These are phyloP conservation scores for Acanthamoeba lugdunensis DNA, from an alignment of 208 protist genomes.

Conservation along the genomic window DNA sequence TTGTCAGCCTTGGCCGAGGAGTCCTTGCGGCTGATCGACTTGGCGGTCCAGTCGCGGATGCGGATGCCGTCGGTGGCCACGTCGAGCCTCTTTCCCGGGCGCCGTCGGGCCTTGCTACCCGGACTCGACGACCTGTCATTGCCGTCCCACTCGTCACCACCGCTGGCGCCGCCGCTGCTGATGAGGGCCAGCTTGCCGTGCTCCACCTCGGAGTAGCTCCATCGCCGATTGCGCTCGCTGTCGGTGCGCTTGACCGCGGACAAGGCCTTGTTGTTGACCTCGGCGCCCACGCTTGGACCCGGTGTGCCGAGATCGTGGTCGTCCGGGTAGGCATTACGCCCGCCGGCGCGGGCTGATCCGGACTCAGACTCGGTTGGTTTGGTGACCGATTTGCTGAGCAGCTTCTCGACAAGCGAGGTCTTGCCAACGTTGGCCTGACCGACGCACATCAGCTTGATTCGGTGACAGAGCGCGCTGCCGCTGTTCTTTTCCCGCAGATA, in stretches of 20 bases:
- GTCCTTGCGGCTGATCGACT: constrained; percentile 2
- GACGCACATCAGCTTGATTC: constrained; percentile 56
- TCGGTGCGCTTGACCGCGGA: constrained; percentile 4
- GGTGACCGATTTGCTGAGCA: constrained; percentile 62
- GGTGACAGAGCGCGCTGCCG: constrained; percentile 1
- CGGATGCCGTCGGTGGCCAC: constrained; percentile 66
- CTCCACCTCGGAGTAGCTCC: constrained; percentile 52
- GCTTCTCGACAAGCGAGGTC: constrained; percentile 51
- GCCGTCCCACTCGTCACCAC: not conserved
- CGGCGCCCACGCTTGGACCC: not conserved
- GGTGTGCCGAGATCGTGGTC: not conserved
- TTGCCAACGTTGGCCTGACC: constrained; percentile 66
- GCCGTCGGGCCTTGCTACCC: not conserved
- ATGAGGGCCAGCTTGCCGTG: constrained; percentile 22
- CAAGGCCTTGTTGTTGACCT: not conserved
- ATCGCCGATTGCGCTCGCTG: constrained; percentile 30
- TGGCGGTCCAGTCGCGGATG: constrained; percentile 47
- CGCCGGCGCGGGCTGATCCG: not conserved
- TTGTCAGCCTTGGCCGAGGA: not conserved
- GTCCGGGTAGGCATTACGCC: not conserved
- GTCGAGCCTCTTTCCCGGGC: not conserved
- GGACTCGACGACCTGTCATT: not conserved
- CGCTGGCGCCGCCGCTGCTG: constrained; percentile 8
- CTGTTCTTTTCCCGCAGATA: constrained; percentile 24
- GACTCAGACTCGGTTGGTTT: constrained; percentile 15